These are phyloP conservation scores for Leptodermis oblonga DNA, from an alignment of 257 asterid species.

Conservation along the genomic window DNA sequence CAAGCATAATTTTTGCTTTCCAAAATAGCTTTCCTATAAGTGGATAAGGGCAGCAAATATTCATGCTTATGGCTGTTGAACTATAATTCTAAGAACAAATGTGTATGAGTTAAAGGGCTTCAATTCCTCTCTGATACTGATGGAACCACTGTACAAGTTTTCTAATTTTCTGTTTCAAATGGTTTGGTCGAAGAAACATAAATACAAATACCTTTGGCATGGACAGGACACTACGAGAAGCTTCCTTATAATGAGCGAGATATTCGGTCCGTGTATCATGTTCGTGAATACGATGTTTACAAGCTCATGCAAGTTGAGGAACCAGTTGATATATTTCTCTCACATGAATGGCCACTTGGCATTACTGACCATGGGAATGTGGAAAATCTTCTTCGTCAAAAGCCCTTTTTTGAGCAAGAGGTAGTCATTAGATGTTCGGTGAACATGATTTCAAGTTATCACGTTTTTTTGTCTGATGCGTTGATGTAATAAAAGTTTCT, in stretches of 20 bases:
- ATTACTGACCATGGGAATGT: conserved; percentile 69
- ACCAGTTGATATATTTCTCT: conserved; percentile 87
- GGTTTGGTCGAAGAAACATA: conserved; percentile 12
- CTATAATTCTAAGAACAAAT: neutral
- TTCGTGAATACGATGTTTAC: conserved; percentile 87
- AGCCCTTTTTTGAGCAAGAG: conserved; percentile 74
- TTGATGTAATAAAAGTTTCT: neutral
- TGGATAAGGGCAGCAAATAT: neutral
- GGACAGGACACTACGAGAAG: conserved; percentile 87
- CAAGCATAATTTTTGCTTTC: neutral
- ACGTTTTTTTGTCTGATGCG: neutral
- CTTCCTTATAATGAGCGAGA: conserved; percentile 70
- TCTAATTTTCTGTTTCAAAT: neutral
- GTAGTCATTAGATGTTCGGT: conserved; percentile 33
- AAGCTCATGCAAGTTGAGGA: conserved; percentile 93
- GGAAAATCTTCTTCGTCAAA: conserved; percentile 54
- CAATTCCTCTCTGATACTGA: neutral
- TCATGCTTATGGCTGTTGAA: neutral
- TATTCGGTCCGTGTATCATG: conserved; percentile 86
- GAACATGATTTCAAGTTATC: conserved; percentile 7
- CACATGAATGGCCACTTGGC: conserved; percentile 98
- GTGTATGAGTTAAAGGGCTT: neutral
- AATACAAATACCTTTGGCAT: conserved; percentile 18
- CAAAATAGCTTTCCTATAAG: neutral
- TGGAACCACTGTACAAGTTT: neutral